Base-by-base conservation (phyloP, 495 filamentous ascomycete genomes). In the Mycothermus thermophilus region DNA sequence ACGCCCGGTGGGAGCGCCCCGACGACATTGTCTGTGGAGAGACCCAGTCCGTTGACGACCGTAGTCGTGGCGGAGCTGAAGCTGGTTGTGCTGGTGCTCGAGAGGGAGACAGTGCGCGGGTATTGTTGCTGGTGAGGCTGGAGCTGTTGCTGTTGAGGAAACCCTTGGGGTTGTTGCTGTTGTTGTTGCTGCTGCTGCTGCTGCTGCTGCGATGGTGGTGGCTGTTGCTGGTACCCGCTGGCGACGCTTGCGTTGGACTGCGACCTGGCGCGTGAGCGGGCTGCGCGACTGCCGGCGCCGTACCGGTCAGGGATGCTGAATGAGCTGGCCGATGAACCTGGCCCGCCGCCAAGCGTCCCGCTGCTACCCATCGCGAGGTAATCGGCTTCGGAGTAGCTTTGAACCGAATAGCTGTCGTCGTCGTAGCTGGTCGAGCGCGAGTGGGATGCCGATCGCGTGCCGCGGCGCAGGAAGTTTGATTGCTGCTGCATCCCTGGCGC, bases 301-400 rank as follows among this genome's bases (percentile, higher is more conserved):
- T n/a, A 31, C 24, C 37, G 17, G 30, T 32, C 37, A 5, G 22
- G 21, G 9, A 29, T 34, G 37, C 37, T 32, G 30, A 33, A 21
- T 6, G 29, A 18, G 6, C 8, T 34, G 3, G 27, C 23, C 23
- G n/a, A n/a, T n/a, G n/a, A n/a, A n/a, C n/a, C n/a, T n/a, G n/a
- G n/a, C n/a, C n/a, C n/a, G n/a, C n/a, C n/a, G n/a, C n/a, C n/a
- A n/a, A 14, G 5, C n/a, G 12, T 13, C 4, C 15, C 12, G 15
- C 12, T 12, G 5, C 34, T 27, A 17, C 41, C 30, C 45, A 54
- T 44, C n/a, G 47, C 43, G 16, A 51, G 33, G 15, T 54, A 54
- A 10, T 56, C 46, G 5, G 41, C 26, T 16, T 58, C 55, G 32
- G 53, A 54, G 33, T 58, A 57, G 32, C 32, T 40, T n/a, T n/a